Evolutionary conservation across 2,329 filamentous ascomycete genomes (phyloP).

Genomic region (Ceratocystis smalleyi): DNA sequence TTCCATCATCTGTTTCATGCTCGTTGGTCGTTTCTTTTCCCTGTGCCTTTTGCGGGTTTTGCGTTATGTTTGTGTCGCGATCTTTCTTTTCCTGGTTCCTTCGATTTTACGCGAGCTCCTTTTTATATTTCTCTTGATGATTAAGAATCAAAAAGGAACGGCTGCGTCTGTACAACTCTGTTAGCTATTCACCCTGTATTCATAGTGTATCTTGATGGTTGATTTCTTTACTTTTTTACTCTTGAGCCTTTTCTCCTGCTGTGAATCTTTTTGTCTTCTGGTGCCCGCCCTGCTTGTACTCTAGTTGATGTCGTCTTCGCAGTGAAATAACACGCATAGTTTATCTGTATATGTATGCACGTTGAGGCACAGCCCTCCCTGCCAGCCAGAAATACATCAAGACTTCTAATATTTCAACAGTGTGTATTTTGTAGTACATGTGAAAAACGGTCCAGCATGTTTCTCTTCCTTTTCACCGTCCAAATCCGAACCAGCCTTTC

Average conservation of each 20-base stretch:
- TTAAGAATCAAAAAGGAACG: not conserved
- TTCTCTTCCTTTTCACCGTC: constrained; percentile 26
- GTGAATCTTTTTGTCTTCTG: too few species aligned
- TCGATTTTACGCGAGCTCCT: not conserved
- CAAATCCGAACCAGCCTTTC: constrained; percentile 67
- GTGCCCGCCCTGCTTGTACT: too few species aligned
- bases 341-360: not conserved
- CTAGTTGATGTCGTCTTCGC: not conserved
- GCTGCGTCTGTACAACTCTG: constrained; percentile 7
- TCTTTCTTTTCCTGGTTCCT: not conserved
- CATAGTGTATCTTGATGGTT: constrained; percentile 16
- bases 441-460: not conserved
- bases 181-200: constrained; percentile 13
- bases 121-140: not conserved
- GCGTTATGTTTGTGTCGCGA: not conserved
- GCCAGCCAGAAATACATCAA: not conserved
- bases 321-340: not conserved
- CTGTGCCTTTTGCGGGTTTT: not conserved
- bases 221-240: constrained; percentile 8
- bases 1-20: not conserved
- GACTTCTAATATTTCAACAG: too few species aligned
- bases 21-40: not conserved
- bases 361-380: not conserved
- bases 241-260: too few species aligned
- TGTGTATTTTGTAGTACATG: not conserved